Evolutionary conservation across 1,139 yeast species (phyloP), one percentile per base, ranked within the genome.

Genomic region (Saccharomycopsis crataegensis): DNA sequence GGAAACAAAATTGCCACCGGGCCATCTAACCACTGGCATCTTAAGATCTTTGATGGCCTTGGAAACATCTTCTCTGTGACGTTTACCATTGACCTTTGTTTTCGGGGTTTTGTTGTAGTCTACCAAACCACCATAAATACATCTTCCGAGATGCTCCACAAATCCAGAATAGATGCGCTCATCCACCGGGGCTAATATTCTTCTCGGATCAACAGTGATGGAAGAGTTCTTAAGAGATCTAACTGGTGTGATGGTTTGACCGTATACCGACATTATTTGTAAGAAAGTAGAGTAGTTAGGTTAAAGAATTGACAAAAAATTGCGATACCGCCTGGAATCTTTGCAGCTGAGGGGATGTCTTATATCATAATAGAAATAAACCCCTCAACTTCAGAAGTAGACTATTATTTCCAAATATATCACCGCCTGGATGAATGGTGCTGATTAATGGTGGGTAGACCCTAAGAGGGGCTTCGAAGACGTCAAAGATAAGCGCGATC

Each of bases 111-210:
- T n/a, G 57, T 58, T 68, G 50, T 62, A 67, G 55, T 68, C 71
- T 16, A 68, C 67, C 31, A 68, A 57, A n/a, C 71, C 71, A 14
- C 70, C 70, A 53, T 68, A 68, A 44, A 68, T 65, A 53, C 71
- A 68, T 52, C 71, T 58, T 22, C 71, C 71, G 57, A 68, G 60
- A 58, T 68, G 71, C 53, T 68, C 71, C 16, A 67, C 62, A 53
- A 68, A 68, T 7, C 71, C 70, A 3, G 68, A 62, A 55, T 67
- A 68, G 48, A 67, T 65, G 33, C 62, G 64, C 36, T 61, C 62
- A 51, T 67, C 68, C 14, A 68, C 61, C 3, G 61, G 51, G 6
- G 61, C 62, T 17, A 61, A 47, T 12, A 55, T 58, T 45, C 66
- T 59, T n/a, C 55, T 56, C 8, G 62, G 57, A 46, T 64, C 67